Evolutionary conservation across 2,329 filamentous ascomycete species (phyloP).

Genomic region (Cladosporium halotolerans): DNA sequence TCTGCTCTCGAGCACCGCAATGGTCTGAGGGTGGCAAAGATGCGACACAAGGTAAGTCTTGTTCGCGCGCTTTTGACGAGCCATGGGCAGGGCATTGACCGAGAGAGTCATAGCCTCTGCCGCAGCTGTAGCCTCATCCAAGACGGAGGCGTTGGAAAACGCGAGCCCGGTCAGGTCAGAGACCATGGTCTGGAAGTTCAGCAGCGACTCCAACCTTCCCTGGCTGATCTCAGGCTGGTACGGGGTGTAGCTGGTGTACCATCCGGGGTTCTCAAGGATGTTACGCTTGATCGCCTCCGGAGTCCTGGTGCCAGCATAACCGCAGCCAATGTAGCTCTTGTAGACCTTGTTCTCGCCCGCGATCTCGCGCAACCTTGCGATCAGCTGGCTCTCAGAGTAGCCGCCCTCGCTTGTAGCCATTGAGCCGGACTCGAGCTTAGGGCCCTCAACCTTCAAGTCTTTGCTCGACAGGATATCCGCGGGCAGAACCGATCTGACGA

Average conservation of each 20-base stretch:
- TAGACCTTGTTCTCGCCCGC: conserved; percentile 56
- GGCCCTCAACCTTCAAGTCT: conserved; percentile 52
- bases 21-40: conserved; percentile 76
- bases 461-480: conserved; percentile 66
- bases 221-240: conserved; percentile 98
- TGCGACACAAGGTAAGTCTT: conserved; percentile 83
- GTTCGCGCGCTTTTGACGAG: conserved; percentile 64
- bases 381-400: conserved; percentile 55
- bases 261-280: conserved; percentile 83
- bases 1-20: conserved; percentile 74
- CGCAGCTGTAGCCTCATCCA: conserved; percentile 88
- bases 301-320: conserved; percentile 81
- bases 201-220: conserved; percentile 79
- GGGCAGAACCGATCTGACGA: conserved; percentile 78
- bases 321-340: conserved; percentile 71
- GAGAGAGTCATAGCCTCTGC: conserved; percentile 95
- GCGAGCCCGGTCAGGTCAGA: conserved; percentile 79
- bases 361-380: conserved; percentile 49
- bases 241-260: conserved; percentile 97
- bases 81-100: conserved; percentile 64
- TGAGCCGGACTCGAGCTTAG: conserved; percentile 37
- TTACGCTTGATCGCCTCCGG: conserved; percentile 91
- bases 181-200: conserved; percentile 95
- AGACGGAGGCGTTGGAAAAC: conserved; percentile 82
- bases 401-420: conserved; percentile 34